A percentile compares a stretch with the other conserved stretches of the same genome.
Evolutionary conservation across 1,284 basidiomycete genomes (phyloP).

Genomic region (Cutaneotrichosporon sp.): DNA sequence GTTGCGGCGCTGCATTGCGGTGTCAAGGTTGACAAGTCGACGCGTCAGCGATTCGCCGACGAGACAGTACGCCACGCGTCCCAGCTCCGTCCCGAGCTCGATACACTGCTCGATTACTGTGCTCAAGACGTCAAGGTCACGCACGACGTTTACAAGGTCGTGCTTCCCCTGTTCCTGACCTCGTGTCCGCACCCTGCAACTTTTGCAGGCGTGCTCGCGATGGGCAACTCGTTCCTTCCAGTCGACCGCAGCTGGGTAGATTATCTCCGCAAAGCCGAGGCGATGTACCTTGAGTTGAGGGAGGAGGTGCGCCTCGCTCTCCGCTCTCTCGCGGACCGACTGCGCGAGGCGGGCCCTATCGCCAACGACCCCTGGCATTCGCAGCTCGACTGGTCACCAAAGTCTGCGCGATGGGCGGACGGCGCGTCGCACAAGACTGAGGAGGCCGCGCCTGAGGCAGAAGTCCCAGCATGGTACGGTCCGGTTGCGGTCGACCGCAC

Average conservation of each 20-base stretch:
- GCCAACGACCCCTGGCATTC: conserved; percentile 78
- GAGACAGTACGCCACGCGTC: conserved; percentile 47
- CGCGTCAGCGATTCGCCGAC: conserved; percentile 70
- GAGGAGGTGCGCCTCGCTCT: conserved; percentile 67
- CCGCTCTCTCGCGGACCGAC: conserved; percentile 63
- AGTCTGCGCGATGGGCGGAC: conserved; percentile 64
- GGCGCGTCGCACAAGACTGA: conserved; percentile 6
- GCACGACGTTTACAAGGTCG: conserved; percentile 73
- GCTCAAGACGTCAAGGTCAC: conserved; percentile 81
- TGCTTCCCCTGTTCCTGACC: conserved; percentile 78
- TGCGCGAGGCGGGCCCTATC: conserved; percentile 57
- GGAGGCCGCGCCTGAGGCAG: neutral
- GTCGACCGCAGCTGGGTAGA: conserved; percentile 85
- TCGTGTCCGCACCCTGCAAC: conserved; percentile 91
- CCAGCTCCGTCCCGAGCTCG: conserved; percentile 67
- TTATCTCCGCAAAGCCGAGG: conserved; percentile 77
- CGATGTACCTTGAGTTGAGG: conserved; percentile 73
- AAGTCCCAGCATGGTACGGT: conserved; percentile 32
- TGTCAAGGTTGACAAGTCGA: conserved; percentile 74
- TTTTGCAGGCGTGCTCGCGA: conserved; percentile 84
- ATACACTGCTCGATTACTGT: conserved; percentile 84
- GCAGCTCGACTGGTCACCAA: conserved; percentile 95
- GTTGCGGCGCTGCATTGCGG: conserved; percentile 88
- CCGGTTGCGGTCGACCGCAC: conserved; percentile 20
- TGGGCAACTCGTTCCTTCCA: conserved; percentile 89